phyloP scores from a whole-genome alignment of 2,329 filamentous ascomycete genomes.

The Fusarium napiforme region DNA sequence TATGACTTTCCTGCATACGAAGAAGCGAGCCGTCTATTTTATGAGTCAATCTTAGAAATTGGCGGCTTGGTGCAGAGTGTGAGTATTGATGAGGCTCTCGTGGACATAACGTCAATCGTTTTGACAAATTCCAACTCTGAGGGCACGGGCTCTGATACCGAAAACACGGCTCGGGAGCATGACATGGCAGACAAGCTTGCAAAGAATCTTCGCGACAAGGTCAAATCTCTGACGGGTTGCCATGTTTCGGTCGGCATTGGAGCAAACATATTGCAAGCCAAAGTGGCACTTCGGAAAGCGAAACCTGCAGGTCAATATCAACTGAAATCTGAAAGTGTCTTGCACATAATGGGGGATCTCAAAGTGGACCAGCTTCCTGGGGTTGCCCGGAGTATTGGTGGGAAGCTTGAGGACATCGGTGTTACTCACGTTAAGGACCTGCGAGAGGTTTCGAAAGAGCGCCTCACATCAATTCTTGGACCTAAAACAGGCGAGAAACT shows the following conservation, averaged over 20 bases:
- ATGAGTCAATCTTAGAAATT: slow-evolving; percentile 81
- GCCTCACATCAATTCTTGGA: slow-evolving; percentile 77
- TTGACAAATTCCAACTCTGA: slow-evolving; percentile 73
- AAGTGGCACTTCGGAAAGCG: slow-evolving; percentile 87
- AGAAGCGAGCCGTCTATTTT: slow-evolving; percentile 88
- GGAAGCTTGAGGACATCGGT: slow-evolving; percentile 88
- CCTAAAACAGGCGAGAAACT: slow-evolving; percentile 94
- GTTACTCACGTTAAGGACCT: slow-evolving; percentile 87
- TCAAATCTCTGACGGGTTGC: slow-evolving; percentile 82
- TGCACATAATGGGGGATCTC: slow-evolving; percentile 80
- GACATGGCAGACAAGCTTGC: slow-evolving; percentile 78
- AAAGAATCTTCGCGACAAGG: slow-evolving; percentile 69
- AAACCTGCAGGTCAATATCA: slow-evolving; percentile 96
- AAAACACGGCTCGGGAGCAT: slow-evolving; percentile 80
- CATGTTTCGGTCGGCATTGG: slow-evolving; percentile 94
- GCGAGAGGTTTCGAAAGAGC: slow-evolving; percentile 79
- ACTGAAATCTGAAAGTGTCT: slow-evolving; percentile 81
- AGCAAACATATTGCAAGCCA: slow-evolving; percentile 88
- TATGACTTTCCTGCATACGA: slow-evolving; percentile 98
- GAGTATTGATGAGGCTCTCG: slow-evolving; percentile 92
- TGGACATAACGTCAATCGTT: slow-evolving; percentile 82
- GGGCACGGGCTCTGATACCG: slow-evolving; percentile 71
- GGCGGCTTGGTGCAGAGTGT: slow-evolving; percentile 93
- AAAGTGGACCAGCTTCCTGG: slow-evolving; percentile 86
- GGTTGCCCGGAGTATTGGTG: slow-evolving; percentile 89